These are phyloP conservation scores for Stromatinia cepivora DNA, from an alignment of 2,329 filamentous ascomycete species.

Conservation along the genomic window DNA sequence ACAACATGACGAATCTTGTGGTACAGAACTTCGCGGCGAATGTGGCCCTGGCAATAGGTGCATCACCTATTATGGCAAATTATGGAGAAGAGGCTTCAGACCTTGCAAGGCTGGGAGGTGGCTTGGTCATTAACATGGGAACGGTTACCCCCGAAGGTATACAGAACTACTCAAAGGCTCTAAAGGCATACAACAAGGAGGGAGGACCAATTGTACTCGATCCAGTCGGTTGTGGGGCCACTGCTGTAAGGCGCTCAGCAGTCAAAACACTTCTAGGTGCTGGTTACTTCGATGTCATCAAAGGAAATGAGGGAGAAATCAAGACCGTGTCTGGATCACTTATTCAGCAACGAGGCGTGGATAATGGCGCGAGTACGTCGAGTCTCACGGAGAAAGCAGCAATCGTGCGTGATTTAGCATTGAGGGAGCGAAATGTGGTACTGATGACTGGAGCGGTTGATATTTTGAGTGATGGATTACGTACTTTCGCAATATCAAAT, in stretches of 20 bases:
- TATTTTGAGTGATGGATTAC: slow-evolving; percentile 71
- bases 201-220: slow-evolving; percentile 80
- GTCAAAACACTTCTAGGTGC: slow-evolving; percentile 68
- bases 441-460: slow-evolving; percentile 82
- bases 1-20: slow-evolving; percentile 97
- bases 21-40: slow-evolving; percentile 96
- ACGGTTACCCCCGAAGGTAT: slow-evolving; percentile 78
- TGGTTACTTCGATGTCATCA: slow-evolving; percentile 85
- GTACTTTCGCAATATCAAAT: slow-evolving; percentile 69
- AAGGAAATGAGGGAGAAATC: slow-evolving; percentile 92
- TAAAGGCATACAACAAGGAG: slow-evolving; percentile 77
- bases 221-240: slow-evolving; percentile 88
- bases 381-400: slow-evolving; percentile 55
- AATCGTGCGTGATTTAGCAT: slow-evolving; percentile 67
- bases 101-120: slow-evolving; percentile 72
- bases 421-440: slow-evolving; percentile 67
- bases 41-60: slow-evolving; percentile 79
- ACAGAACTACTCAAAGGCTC: slow-evolving; percentile 68
- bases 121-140: slow-evolving; percentile 92
- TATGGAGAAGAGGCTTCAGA: slow-evolving; percentile 80
- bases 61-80: slow-evolving; percentile 92
- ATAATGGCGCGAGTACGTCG: slow-evolving; percentile 63
- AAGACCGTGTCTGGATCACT: slow-evolving; percentile 63
- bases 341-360: slow-evolving; percentile 77
- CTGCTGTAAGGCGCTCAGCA: slow-evolving; percentile 67